Conservation (phyloP, 768 basidiomycete species). For the Pulveroboletus sp. region DNA sequence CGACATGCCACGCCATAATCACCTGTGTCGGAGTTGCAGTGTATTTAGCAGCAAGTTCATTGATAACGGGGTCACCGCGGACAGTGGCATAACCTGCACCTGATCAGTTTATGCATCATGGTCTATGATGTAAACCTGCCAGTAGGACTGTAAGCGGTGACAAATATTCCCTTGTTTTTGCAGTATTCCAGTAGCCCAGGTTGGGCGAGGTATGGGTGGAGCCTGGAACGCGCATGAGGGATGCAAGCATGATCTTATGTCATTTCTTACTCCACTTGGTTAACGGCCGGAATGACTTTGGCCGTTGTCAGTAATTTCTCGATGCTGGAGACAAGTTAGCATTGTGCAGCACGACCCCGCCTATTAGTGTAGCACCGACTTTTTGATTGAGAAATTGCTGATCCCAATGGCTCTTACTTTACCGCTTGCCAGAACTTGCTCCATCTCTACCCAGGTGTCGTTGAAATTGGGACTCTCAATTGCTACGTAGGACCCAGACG, state of each 20-base stretch:
- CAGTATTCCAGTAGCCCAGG: constrained; percentile 48
- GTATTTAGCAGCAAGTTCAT: constrained; percentile 30
- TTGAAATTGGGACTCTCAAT: background rate
- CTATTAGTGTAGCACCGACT: background rate
- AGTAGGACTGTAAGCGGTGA: constrained; percentile 66
- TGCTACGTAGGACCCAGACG: background rate
- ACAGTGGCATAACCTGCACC: constrained; percentile 21
- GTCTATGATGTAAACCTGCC: constrained; percentile 22
- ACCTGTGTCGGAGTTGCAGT: constrained; percentile 28
- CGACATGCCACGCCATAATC: constrained; percentile 28
- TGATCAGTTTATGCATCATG: constrained; percentile 1
- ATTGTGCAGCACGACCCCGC: background rate
- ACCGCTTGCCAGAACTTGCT: constrained; percentile 4
- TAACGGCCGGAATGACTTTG: constrained; percentile 57
- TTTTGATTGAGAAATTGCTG: constrained; percentile 40
- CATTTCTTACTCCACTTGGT: constrained; percentile 53
- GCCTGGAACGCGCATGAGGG: constrained; percentile 24
- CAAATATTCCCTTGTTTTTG: constrained; percentile 54
- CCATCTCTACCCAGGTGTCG: constrained; percentile 11
- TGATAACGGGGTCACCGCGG: constrained; percentile 27
- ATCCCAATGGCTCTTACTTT: constrained; percentile 37
- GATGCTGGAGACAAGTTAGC: constrained; percentile 4
- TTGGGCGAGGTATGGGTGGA: constrained; percentile 68
- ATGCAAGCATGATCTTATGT: background rate
- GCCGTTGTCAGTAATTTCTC: constrained; percentile 40